Base-by-base conservation (phyloP, 495 filamentous ascomycete genomes). In the Hypomontagnella submonticulosa region DNA sequence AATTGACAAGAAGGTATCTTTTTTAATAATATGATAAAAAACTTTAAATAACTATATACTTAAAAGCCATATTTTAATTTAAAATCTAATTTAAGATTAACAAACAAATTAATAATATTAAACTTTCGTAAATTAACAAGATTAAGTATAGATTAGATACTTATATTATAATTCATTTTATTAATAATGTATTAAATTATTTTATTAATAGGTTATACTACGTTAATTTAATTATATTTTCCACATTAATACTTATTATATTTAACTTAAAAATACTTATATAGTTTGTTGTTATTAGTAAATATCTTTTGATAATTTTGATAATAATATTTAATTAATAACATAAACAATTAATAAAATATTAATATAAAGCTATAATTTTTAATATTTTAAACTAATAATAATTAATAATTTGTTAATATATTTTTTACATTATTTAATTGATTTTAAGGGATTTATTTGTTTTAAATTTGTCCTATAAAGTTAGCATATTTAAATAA, bases 211-310 rank as follows among this genome's bases (percentile, higher is more conserved):
- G 13, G n/a, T 13, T 9, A 41, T 41, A 41, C n/a, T 13, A 13
- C 12, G 4, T 8, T 9, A 41, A 41, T 41, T 9, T 41, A 9
- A 41, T n/a, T 4, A 13, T 13, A 8, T 41, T 41, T 41, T 9
- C 37, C n/a, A n/a, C n/a, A n/a, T n/a, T n/a, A n/a, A n/a, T n/a
- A n/a, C n/a, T n/a, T n/a, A 41, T 41, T 41, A 9, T 8, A 13
- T 9, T 41, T 41, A 41, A n/a, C n/a, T n/a, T 41, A 41, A 9
- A 41, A 41, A 41, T 41, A 41, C 13, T 41, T 41, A 41, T 41
- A 8, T 13, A 41, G 13, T 8, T 9, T 9, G 4, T 8, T 41
- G 13, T 41, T 41, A 41, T n/a, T 6, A 4, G n/a, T 41, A 41
- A 8, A 41, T 9, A 41, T 41, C 11, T 36, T 36, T 5, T 5